Conservation (phyloP, 1,284 basidiomycete genomes). For the Prillingera fragicola region DNA sequence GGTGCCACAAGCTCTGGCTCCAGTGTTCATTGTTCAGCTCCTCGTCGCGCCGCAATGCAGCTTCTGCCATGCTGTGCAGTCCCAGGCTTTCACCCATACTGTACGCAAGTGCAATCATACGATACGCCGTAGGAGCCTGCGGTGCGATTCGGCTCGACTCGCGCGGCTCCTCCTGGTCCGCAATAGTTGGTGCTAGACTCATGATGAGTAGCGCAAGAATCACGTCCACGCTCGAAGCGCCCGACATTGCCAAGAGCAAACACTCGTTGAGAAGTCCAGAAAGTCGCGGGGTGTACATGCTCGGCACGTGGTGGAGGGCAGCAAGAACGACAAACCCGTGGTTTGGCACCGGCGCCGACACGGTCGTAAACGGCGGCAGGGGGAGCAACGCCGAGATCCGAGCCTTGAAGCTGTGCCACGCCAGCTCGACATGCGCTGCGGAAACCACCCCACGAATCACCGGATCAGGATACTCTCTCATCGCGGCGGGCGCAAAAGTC, state of each 20-base stretch:
- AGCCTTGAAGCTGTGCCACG: conserved; percentile 32
- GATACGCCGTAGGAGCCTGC: conserved; percentile 10
- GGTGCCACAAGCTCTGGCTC: conserved; percentile 8
- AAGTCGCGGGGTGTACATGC: conserved; percentile 5
- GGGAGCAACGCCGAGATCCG: conserved; percentile 26
- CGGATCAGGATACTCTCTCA: conserved; percentile 20
- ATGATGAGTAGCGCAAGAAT: conserved; percentile 30
- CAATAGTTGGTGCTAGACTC: conserved; percentile 15
- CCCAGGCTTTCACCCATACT: conserved; percentile 24
- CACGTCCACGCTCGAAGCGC: conserved; percentile 22
- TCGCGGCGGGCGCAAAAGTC: conserved; percentile 14
- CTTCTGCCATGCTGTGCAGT: conserved; percentile 7
- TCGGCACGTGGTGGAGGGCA: conserved; percentile 21
- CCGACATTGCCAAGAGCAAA: conserved; percentile 22
- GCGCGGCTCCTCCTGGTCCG: background rate
- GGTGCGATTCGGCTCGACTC: conserved; percentile 1
- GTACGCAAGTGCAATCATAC: conserved; percentile 29
- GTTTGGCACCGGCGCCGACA: conserved; percentile 19
- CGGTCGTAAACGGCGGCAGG: conserved; percentile 26
- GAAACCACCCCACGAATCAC: conserved; percentile 16
- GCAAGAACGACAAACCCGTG: conserved; percentile 32
- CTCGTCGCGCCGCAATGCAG: conserved; percentile 1
- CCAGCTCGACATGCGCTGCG: conserved; percentile 23
- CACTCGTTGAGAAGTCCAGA: conserved; percentile 20
- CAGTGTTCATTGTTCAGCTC: conserved; percentile 10